Evolutionary conservation across 140 eudicot genomes (phyloP).

Genomic region (Flaveria floridana): DNA sequence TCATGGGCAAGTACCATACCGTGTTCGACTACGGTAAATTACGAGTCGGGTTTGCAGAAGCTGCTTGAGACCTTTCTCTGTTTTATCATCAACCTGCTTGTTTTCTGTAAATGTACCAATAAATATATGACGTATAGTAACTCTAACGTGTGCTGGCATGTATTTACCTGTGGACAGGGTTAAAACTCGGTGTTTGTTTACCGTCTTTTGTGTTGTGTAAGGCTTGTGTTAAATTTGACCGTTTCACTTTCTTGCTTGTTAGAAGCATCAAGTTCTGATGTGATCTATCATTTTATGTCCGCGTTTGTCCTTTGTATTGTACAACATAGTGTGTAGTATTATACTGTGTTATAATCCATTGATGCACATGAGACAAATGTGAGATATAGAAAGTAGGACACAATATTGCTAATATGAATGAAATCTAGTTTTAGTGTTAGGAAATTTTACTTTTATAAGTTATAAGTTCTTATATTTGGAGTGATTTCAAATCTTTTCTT

Average conservation of each 20-base stretch:
- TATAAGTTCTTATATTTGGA: too few relatives aligned
- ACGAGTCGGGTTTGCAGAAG: constrained; percentile 80
- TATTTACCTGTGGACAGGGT: constrained; percentile 21
- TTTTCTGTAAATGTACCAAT: constrained; percentile 33
- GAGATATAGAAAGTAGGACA: not conserved
- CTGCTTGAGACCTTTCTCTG: constrained; percentile 42
- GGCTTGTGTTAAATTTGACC: not conserved
- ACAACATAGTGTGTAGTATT: not conserved
- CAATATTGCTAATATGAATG: not conserved
- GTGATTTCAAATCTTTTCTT: too few relatives aligned
- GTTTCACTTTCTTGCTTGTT: not conserved
- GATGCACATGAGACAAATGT: not conserved
- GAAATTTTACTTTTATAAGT: too few relatives aligned
- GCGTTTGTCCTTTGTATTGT: not conserved
- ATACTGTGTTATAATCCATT: too few relatives aligned
- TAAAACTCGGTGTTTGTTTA: not conserved
- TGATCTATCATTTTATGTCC: not conserved
- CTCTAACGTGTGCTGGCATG: constrained; percentile 10
- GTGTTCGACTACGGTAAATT: constrained; percentile 74
- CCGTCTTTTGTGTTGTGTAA: not conserved
- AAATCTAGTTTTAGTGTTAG: too few relatives aligned
- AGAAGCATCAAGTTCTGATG: not conserved
- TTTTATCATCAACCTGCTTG: constrained; percentile 13
- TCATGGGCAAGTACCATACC: constrained; percentile 78
- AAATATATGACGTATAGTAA: constrained; percentile 15